Percentiles rank a stretch among this genome's conserved stretches.
Evolutionary conservation across 108 stramenopile species (phyloP).

Genomic region (Cyclotella atomus): DNA sequence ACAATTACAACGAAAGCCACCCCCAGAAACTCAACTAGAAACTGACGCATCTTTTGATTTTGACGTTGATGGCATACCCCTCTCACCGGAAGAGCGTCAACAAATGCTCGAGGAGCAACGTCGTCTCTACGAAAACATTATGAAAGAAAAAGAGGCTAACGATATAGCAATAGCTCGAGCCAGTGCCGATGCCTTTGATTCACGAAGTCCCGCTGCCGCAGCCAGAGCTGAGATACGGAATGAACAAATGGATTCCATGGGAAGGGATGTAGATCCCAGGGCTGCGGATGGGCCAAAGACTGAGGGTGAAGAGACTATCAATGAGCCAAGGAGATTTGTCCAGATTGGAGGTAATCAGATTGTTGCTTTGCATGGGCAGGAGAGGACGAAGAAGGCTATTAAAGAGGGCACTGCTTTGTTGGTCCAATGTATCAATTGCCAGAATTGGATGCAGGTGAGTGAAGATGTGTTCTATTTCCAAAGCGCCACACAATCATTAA

Average conservation of each 20-base stretch:
- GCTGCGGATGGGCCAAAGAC: background rate
- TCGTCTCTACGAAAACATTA: conserved; percentile 71
- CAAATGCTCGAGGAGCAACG: conserved; percentile 79
- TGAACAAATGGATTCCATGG: conserved; percentile 30
- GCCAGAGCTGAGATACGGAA: conserved; percentile 17
- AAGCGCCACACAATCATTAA: background rate
- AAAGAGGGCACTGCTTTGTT: conserved; percentile 71
- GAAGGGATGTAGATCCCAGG: conserved; percentile 38
- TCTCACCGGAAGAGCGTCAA: conserved; percentile 58
- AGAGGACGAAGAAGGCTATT: conserved; percentile 71
- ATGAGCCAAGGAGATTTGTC: conserved; percentile 24
- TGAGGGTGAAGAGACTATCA: conserved; percentile 4
- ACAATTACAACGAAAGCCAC: conserved; percentile 41
- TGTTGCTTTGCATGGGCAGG: conserved; percentile 71
- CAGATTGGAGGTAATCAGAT: conserved; percentile 58
- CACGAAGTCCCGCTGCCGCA: conserved; percentile 25
- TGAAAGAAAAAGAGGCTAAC: conserved; percentile 58
- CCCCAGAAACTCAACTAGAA: conserved; percentile 10
- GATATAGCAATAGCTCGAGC: conserved; percentile 53
- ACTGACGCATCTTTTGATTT: conserved; percentile 54
- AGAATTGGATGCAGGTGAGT: conserved; percentile 80
- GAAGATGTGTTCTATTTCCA: background rate
- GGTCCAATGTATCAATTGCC: conserved; percentile 75
- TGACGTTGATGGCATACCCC: conserved; percentile 47
- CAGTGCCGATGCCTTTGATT: conserved; percentile 43